Evolutionary conservation across 495 filamentous ascomycete species (phyloP).

Genomic region (Tuber umbilicatum): DNA sequence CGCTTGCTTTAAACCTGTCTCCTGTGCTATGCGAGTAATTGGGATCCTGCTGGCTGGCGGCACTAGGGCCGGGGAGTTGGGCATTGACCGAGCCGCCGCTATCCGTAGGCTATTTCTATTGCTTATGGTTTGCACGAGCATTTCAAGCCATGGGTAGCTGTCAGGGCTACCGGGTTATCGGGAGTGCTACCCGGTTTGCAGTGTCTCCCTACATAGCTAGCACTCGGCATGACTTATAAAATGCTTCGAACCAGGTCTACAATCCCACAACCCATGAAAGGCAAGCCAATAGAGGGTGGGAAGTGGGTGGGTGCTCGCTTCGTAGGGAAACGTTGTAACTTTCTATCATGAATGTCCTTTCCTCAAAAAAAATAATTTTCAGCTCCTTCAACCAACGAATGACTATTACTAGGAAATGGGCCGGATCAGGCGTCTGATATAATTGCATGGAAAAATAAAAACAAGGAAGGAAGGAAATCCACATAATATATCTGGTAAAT

Average conservation of each 20-base stretch:
- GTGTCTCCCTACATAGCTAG: no score
- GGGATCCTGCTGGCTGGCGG: not conserved
- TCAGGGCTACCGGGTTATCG: no score
- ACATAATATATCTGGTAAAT: not conserved
- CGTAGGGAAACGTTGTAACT: not conserved
- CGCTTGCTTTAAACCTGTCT: not conserved
- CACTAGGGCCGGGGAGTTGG: not conserved
- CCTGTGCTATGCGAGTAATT: not conserved
- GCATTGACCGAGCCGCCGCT: not conserved
- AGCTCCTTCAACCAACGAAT: not conserved
- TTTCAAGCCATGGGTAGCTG: not conserved
- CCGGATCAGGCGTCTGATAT: not conserved
- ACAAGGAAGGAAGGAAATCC: not conserved
- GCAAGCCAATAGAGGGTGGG: no score
- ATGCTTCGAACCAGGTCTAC: no score
- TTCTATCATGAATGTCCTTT: not conserved
- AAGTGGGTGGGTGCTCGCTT: no score
- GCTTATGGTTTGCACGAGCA: not conserved
- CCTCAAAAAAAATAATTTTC: not conserved
- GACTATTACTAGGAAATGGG: not conserved
- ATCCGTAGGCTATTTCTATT: no score
- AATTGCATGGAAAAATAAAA: not conserved
- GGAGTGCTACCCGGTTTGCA: no score
- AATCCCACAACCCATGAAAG: no score
- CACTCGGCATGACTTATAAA: no score